A percentile compares a stretch with the other conserved stretches of the same genome.
Conservation (phyloP, 2,329 filamentous ascomycete genomes). For the Calycina herbarum region DNA sequence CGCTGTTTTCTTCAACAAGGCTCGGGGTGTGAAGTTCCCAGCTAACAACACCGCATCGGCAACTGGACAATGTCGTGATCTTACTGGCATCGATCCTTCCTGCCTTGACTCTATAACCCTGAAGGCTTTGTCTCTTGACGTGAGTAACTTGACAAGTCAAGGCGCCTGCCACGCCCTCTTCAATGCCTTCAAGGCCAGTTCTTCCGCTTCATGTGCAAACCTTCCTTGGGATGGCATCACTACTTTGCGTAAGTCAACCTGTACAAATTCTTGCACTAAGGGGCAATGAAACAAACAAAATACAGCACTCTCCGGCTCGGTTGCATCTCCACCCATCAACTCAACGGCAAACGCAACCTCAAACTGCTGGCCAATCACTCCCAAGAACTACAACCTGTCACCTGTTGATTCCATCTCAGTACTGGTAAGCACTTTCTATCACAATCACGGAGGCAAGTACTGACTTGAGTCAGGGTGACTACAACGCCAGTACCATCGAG, state of each 20-base stretch:
- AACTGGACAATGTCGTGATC: background rate
- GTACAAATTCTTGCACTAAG: background rate
- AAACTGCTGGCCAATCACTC: conserved; percentile 7
- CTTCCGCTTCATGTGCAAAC: background rate
- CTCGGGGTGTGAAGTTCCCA: background rate
- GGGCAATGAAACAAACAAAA: background rate
- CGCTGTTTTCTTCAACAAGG: background rate
- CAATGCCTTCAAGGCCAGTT: background rate
- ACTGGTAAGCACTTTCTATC: background rate
- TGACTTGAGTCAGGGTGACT: background rate
- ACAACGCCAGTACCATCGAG: background rate
- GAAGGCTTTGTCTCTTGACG: background rate
- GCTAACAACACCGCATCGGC: background rate
- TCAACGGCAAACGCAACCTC: conserved; percentile 3
- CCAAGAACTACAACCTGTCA: conserved; percentile 1
- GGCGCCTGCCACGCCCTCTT: background rate
- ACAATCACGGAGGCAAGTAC: background rate
- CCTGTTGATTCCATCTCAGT: background rate
- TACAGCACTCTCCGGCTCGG: background rate
- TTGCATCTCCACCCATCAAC: background rate
- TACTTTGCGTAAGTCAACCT: background rate
- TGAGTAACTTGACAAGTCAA: background rate
- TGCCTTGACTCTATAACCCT: background rate
- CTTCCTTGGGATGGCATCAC: background rate
- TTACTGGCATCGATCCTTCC: background rate